These are phyloP conservation scores for Podila horticola DNA, from an alignment of 192 early-diverging fungal species.

Conservation along the genomic window DNA sequence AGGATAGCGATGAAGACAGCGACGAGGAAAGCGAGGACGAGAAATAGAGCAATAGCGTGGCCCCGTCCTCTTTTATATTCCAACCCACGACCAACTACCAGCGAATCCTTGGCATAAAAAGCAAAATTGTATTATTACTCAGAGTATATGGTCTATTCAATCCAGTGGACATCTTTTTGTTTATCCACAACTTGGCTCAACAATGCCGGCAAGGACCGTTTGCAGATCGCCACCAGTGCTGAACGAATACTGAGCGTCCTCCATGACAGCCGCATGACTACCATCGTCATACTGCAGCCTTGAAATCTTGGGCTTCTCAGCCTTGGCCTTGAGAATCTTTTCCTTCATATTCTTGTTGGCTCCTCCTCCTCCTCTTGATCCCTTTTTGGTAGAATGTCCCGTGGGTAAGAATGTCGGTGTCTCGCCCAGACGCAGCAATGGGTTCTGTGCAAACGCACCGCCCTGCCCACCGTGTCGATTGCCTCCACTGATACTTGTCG, in stretches of 20 bases:
- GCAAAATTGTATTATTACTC: not conserved
- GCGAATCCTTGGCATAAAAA: not conserved
- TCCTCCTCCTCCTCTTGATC: not conserved
- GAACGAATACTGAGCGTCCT: constrained; percentile 25
- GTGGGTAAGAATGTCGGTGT: constrained; percentile 30
- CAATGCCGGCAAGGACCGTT: constrained; percentile 41
- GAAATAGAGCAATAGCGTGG: constrained; percentile 15
- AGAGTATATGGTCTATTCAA: not conserved
- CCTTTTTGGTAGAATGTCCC: constrained; percentile 6
- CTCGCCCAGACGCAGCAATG: constrained; percentile 37
- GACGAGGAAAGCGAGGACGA: constrained; percentile 53
- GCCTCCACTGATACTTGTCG: constrained; percentile 45
- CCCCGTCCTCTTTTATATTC: not conserved
- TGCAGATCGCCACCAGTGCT: constrained; percentile 37
- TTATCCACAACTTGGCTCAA: constrained; percentile 50
- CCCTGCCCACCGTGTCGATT: constrained; percentile 43
- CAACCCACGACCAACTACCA: not conserved
- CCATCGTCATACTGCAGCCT: constrained; percentile 47
- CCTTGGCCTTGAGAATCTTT: constrained; percentile 28
- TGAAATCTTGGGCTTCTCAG: constrained; percentile 35
- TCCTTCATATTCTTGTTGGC: constrained; percentile 28
- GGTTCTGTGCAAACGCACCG: constrained; percentile 43
- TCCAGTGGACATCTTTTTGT: constrained; percentile 6
- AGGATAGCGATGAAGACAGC: constrained; percentile 52
- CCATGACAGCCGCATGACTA: constrained; percentile 33